Percentiles rank a stretch among this genome's conserved stretches.
Conservation (phyloP, 306 rosid genomes). For the Sphenostylis stenocarpa region DNA sequence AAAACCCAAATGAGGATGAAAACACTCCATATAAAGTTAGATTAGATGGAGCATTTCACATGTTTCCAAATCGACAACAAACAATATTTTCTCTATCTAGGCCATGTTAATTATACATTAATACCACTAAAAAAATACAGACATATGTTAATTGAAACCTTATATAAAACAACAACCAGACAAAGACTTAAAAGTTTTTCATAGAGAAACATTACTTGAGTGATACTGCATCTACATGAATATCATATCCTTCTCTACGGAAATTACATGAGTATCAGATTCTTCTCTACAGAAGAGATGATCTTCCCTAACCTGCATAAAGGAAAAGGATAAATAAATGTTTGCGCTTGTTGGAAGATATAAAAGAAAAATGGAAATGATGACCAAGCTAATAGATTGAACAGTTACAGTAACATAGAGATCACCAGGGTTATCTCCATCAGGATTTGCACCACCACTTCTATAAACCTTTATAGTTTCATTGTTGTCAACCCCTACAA, state of each 20-base stretch:
- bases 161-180: neutral
- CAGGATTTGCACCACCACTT: conserved; percentile 94
- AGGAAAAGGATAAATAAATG: neutral
- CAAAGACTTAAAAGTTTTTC: neutral
- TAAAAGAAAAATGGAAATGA: neutral
- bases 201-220: conserved; percentile 61
- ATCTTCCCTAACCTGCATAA: conserved; percentile 77
- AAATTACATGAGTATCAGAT: conserved; percentile 83
- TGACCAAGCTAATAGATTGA: neutral
- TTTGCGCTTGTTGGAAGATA: neutral
- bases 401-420: conserved; percentile 64
- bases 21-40: neutral
- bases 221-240: conserved; percentile 87
- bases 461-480: conserved; percentile 65
- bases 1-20: too few relatives aligned
- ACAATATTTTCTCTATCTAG: neutral
- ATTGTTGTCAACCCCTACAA: conserved; percentile 76
- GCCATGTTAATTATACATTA: neutral
- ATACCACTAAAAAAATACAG: neutral
- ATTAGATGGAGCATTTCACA: neutral
- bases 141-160: neutral
- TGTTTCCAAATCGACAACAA: neutral
- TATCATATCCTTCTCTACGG: conserved; percentile 85
- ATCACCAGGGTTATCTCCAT: conserved; percentile 85
- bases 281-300: conserved; percentile 94